Percentiles rank a stretch among this genome's conserved stretches.
Evolutionary conservation across 176 grass and related monocot genomes (phyloP).

Genomic region (Zoysia pacifica): DNA sequence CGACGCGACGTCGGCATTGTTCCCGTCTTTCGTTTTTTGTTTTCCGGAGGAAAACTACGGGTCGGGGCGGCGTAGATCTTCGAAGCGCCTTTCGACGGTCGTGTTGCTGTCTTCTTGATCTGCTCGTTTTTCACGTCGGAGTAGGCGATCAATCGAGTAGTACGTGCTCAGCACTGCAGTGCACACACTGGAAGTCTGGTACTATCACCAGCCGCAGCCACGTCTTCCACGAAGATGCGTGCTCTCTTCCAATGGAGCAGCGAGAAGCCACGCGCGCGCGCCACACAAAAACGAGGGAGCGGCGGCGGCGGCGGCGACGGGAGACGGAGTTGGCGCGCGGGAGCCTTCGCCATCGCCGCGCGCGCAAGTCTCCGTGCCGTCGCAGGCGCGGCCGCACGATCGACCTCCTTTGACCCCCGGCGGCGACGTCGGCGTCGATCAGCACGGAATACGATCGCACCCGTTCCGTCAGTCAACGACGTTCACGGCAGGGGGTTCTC

Average conservation of each 20-base stretch:
- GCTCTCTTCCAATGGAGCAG: no score
- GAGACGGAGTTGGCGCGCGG: not conserved
- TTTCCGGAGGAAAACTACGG: conserved; percentile 34
- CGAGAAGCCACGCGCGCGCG: no score
- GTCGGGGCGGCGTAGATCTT: not conserved
- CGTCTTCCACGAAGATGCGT: no score
- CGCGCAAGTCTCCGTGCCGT: no score
- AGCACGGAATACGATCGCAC: not conserved
- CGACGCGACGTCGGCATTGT: conserved; percentile 1
- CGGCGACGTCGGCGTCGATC: not conserved
- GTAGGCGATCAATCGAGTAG: no score
- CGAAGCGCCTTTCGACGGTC: no score
- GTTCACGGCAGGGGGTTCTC: not conserved
- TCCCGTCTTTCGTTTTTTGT: not conserved
- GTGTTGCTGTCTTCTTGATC: no score
- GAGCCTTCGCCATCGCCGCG: not conserved
- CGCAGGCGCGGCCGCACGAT: not conserved
- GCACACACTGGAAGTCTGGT: no score
- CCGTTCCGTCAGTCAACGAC: conserved; percentile 13
- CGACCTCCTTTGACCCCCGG: not conserved
- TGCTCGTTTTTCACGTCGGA: no score
- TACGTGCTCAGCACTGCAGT: no score
- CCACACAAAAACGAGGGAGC: not conserved
- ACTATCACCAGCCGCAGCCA: no score
- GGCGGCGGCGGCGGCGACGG: not conserved